Percentiles rank a stretch among this genome's conserved stretches.
Evolutionary conservation across 2,329 filamentous ascomycete genomes (phyloP).

Genomic region (Aspergillus chevalieri): DNA sequence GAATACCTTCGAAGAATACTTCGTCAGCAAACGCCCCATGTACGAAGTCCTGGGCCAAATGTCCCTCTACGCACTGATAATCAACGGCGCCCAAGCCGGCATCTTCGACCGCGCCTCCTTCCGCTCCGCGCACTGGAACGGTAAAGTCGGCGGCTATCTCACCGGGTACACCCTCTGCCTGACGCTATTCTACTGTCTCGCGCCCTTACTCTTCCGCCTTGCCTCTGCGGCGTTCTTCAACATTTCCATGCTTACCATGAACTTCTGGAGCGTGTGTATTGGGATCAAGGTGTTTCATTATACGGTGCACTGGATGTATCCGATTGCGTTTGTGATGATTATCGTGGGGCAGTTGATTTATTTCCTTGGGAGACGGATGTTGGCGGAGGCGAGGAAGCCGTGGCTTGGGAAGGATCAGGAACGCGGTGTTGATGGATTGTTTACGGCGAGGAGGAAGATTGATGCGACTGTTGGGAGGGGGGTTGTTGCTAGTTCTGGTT

Average conservation of each 20-base stretch:
- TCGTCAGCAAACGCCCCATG: slow-evolving; percentile 76
- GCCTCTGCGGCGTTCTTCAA: slow-evolving; percentile 93
- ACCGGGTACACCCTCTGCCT: slow-evolving; percentile 84
- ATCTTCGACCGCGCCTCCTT: slow-evolving; percentile 85
- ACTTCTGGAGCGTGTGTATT: slow-evolving; percentile 96
- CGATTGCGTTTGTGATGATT: slow-evolving; percentile 90
- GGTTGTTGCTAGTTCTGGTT: background rate
- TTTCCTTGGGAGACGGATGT: slow-evolving; percentile 72
- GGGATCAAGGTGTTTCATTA: slow-evolving; percentile 80
- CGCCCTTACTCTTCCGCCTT: slow-evolving; percentile 82
- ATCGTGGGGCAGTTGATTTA: slow-evolving; percentile 80
- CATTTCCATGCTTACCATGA: slow-evolving; percentile 85
- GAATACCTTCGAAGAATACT: slow-evolving; percentile 92
- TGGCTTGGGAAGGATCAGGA: slow-evolving; percentile 90
- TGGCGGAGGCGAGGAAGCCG: slow-evolving; percentile 88
- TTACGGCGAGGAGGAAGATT: slow-evolving; percentile 76
- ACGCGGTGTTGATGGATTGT: slow-evolving; percentile 68
- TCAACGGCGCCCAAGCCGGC: slow-evolving; percentile 83
- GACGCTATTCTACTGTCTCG: slow-evolving; percentile 77
- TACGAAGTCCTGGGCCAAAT: slow-evolving; percentile 93
- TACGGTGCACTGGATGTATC: slow-evolving; percentile 81
- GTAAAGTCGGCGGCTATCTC: slow-evolving; percentile 69
- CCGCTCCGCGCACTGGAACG: slow-evolving; percentile 57
- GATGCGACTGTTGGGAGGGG: slow-evolving; percentile 18
- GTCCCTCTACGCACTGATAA: slow-evolving; percentile 77